A percentile compares a stretch with the other conserved stretches of the same genome.
phyloP scores from a whole-genome alignment of 805 yeast genomes.

The Candida caryicola region DNA sequence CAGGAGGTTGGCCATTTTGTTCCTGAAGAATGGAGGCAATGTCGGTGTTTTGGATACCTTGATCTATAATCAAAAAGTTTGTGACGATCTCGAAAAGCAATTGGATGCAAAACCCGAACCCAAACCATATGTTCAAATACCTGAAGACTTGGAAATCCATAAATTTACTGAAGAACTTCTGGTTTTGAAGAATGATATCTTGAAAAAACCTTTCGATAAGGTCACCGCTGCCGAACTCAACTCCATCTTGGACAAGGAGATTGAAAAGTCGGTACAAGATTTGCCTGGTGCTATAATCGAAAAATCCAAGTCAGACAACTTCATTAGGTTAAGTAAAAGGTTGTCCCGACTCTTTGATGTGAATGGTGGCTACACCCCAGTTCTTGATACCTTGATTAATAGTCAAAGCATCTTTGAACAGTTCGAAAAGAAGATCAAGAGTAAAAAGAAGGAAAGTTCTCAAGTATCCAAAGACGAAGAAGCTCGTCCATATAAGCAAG shows the following conservation, averaged over 20 bases:
- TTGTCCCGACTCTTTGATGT: slow-evolving; percentile 33
- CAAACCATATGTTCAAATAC: slow-evolving; percentile 15
- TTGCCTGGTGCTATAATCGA: slow-evolving; percentile 13
- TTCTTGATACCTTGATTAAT: slow-evolving; percentile 55
- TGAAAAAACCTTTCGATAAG: slow-evolving; percentile 7
- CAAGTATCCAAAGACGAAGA: neutral
- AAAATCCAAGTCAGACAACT: slow-evolving; percentile 11
- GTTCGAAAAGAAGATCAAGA: slow-evolving; percentile 18
- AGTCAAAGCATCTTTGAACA: slow-evolving; percentile 32
- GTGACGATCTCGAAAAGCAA: slow-evolving; percentile 13
- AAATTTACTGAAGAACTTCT: slow-evolving; percentile 16
- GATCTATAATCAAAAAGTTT: slow-evolving; percentile 40
- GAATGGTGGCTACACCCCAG: slow-evolving; percentile 59
- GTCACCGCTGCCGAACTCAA: slow-evolving; percentile 13
- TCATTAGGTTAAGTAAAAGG: slow-evolving; percentile 16
- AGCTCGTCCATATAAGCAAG: slow-evolving; percentile 20
- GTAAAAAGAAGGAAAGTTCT: slow-evolving; percentile 3
- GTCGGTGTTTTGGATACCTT: slow-evolving; percentile 57
- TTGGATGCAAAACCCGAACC: neutral
- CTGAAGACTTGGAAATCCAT: slow-evolving; percentile 18
- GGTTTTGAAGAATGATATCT: slow-evolving; percentile 13
- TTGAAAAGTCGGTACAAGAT: slow-evolving; percentile 14
- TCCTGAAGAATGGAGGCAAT: slow-evolving; percentile 54
- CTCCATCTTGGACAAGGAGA: slow-evolving; percentile 14
- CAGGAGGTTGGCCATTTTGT: slow-evolving; percentile 27